Conservation (phyloP, 495 filamentous ascomycete genomes). For the Astrothelium macrocarpum region DNA sequence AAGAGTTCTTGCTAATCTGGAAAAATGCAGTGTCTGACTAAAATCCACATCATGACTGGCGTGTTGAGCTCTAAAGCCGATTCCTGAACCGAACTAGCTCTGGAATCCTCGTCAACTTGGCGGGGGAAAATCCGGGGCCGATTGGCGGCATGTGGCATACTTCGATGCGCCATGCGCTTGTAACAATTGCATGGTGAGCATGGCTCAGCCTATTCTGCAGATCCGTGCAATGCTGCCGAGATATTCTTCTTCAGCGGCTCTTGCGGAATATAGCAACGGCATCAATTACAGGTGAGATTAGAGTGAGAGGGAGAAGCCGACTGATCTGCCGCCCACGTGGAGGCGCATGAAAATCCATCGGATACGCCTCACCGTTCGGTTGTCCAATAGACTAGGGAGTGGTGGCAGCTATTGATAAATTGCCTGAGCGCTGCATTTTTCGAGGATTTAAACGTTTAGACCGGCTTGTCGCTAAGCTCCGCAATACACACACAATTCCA, state of each 20-base stretch:
- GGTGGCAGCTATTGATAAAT: background rate
- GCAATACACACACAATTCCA: background rate
- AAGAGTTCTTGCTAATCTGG: background rate
- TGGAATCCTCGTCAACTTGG: background rate
- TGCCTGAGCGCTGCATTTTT: background rate
- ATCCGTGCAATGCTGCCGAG: constrained; percentile 1
- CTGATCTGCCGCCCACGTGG: constrained; percentile 8
- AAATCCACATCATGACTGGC: background rate
- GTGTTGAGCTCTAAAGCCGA: background rate
- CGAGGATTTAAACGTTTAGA: background rate
- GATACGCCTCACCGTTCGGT: background rate
- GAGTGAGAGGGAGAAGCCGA: constrained; percentile 3
- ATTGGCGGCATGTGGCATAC: background rate
- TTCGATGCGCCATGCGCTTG: background rate
- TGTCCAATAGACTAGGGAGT: background rate
- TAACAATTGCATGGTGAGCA: background rate
- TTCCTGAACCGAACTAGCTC: background rate
- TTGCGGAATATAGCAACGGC: background rate
- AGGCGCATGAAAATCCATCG: background rate
- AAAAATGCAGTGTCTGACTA: background rate
- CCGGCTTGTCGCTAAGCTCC: background rate
- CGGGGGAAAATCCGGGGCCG: constrained; percentile 1
- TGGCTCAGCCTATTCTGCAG: background rate
- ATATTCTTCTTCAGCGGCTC: background rate
- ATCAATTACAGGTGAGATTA: background rate